These are phyloP conservation scores for Rhododendron mucronatum DNA, from an alignment of 148 eudicot genomes.

Conservation along the genomic window DNA sequence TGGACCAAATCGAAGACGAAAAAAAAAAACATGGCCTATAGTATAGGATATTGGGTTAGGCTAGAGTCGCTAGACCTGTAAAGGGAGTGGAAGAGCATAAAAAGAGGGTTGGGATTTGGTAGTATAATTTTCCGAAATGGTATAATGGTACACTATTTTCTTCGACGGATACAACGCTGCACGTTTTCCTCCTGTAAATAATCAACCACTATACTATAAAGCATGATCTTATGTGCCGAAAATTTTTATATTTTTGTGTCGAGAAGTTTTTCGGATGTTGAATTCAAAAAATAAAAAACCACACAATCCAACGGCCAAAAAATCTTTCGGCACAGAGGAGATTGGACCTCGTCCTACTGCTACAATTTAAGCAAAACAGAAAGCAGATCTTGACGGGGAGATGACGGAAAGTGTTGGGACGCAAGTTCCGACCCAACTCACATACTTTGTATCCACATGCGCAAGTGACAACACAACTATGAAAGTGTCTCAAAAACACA, in stretches of 20 bases:
- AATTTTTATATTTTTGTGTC: too few relatives aligned
- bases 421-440: background rate
- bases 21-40: background rate
- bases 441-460: too few relatives aligned
- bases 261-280: too few relatives aligned
- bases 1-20: too few relatives aligned
- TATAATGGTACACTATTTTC: background rate
- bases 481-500: too few relatives aligned
- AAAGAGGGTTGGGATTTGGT: background rate
- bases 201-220: background rate
- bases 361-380: background rate
- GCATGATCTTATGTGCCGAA: too few relatives aligned
- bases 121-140: too few relatives aligned
- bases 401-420: background rate
- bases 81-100: background rate
- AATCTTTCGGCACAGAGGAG: too few relatives aligned
- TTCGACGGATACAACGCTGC: background rate
- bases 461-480: too few relatives aligned
- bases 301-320: too few relatives aligned
- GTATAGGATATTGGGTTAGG: background rate
- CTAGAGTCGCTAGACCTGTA: background rate
- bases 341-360: too few relatives aligned
- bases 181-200: background rate
- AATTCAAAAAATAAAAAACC: too few relatives aligned
- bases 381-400: background rate